Percentiles rank a stretch among this genome's conserved stretches.
Evolutionary conservation across 1,284 basidiomycete genomes (phyloP).

Genomic region (Caloboletus firmus): DNA sequence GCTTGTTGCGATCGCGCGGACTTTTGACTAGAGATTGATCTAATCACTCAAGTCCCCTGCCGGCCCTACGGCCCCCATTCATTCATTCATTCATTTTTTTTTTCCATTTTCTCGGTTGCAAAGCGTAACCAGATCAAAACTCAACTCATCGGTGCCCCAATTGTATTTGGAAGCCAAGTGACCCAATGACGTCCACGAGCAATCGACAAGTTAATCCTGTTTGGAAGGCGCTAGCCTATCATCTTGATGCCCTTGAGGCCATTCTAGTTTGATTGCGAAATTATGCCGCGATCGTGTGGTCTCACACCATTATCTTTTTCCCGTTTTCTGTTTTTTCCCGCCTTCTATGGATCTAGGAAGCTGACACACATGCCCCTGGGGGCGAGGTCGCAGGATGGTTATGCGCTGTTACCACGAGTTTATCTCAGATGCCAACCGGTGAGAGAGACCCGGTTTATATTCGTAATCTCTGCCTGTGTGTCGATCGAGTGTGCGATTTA

Average conservation of each 20-base stretch:
- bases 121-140: constrained; percentile 14
- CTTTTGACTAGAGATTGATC: constrained; percentile 23
- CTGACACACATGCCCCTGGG: constrained; percentile 28
- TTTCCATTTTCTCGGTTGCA: constrained; percentile 18
- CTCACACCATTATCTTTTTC: constrained; percentile 17
- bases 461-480: constrained; percentile 11
- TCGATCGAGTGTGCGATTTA: constrained; percentile 32
- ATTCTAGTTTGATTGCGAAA: constrained; percentile 22
- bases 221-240: constrained; percentile 26
- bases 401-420: constrained; percentile 33
- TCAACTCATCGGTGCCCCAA: constrained; percentile 6
- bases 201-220: constrained; percentile 23
- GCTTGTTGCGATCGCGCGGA: constrained; percentile 33
- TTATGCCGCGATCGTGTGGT: constrained; percentile 18
- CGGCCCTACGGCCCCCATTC: constrained; percentile 24
- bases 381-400: constrained; percentile 30
- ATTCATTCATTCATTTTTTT: constrained; percentile 3
- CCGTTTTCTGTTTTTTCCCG: not conserved
- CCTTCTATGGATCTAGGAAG: not conserved
- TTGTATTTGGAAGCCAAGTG: constrained; percentile 8
- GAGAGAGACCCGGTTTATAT: constrained; percentile 20
- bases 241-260: constrained; percentile 17
- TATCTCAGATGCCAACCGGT: constrained; percentile 31
- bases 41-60: constrained; percentile 23
- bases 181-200: constrained; percentile 9